Evolutionary conservation across 306 rosid species (phyloP).

Genomic region (Geum urbanum): DNA sequence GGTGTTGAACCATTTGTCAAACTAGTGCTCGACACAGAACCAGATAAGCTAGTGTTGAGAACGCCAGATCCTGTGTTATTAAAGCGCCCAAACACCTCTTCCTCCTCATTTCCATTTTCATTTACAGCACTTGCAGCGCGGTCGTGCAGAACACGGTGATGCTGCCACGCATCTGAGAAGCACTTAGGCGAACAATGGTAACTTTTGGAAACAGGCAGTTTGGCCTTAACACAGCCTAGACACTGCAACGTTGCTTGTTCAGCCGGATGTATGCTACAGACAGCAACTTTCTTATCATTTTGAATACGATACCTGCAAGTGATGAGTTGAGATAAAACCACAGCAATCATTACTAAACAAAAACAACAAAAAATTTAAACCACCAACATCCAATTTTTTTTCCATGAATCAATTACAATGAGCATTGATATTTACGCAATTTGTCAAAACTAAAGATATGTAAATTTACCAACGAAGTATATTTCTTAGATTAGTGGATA

Average conservation of each 20-base stretch:
- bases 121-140: conserved; percentile 87
- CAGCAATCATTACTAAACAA: too few species aligned
- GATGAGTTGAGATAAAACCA: conserved; percentile 9
- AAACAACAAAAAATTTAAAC: neutral
- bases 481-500: too few species aligned
- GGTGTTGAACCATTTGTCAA: conserved; percentile 74
- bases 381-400: neutral
- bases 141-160: conserved; percentile 92
- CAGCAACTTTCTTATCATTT: conserved; percentile 77
- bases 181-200: conserved; percentile 90
- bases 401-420: neutral
- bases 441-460: neutral
- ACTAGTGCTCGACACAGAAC: conserved; percentile 61
- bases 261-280: conserved; percentile 93
- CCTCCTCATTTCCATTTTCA: conserved; percentile 90
- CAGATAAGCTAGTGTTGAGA: conserved; percentile 48
- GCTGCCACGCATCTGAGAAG: conserved; percentile 97
- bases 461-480: neutral
- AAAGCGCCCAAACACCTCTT: conserved; percentile 74
- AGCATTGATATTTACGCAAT: neutral
- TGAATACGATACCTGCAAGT: conserved; percentile 87
- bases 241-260: conserved; percentile 96
- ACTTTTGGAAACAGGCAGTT: conserved; percentile 76
- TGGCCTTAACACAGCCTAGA: conserved; percentile 76
- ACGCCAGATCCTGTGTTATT: conserved; percentile 60